Base-by-base conservation (phyloP, 176 grass and related monocot genomes). In the Avena atlantica region DNA sequence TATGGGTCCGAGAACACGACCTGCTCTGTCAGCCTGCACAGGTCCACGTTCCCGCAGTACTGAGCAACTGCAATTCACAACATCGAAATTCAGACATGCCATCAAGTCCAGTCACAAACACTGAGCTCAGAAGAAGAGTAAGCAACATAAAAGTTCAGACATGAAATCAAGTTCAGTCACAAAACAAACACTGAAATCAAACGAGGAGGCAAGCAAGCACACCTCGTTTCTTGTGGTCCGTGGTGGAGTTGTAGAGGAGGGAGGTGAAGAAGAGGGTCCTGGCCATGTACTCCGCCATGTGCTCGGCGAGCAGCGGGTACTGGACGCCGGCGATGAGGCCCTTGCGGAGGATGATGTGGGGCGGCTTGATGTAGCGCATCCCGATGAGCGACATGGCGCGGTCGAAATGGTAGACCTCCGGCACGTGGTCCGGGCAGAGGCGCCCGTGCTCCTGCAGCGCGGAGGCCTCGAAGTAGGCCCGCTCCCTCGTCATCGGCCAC, bases 351-450 rank as follows among this genome's bases (percentile, higher is more conserved):
- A 96, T 96, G 80, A 99, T 93, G 82, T 96, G 97, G 24, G 97
- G 94, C 0, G 94, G 92, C 81, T 86, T 67, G 76, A 99, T 91
- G 89, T 94, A 99, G 31, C 89, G 92, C 97, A 99, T 96, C 67
- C 84, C 97, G 57, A 96, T 94, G 12, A 99, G 81, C 66, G 94
- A 99, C 94, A 99, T 89, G 82, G 87, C 53, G 14, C 87, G 85
- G 70, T 96, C 97, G 78, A 99, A 96, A 82, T 99, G 97, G 88
- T 96, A 99, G 50, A 96, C 92, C 89, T 99, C 92, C 5, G 97
- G 97, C 6, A 90, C 92, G 80, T 93, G 87, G 78, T 96, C 80
- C 42, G 94, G 90, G 90, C 97, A 96, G 62, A 96, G 74, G 9
- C 77, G 82, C 45, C 94, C 89, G 37, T 94, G 89, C 85, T 93